Evolutionary conservation across 202 grass and related monocot species (phyloP).

Genomic region (Dendrocalamus latiflorus): DNA sequence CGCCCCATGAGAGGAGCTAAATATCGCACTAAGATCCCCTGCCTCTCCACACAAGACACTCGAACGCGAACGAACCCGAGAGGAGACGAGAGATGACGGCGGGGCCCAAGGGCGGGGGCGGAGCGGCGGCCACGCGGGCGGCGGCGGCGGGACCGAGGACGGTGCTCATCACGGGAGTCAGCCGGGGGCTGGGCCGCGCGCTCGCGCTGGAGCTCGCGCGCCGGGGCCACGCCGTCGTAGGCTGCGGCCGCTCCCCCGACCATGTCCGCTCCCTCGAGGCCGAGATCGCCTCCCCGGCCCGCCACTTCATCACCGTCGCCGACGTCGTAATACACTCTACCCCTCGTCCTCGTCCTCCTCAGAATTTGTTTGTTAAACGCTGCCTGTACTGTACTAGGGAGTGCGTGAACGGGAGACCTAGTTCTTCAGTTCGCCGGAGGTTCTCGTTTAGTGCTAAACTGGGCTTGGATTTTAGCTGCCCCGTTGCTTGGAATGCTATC

Average conservation of each 20-base stretch:
- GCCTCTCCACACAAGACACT: too few relatives aligned
- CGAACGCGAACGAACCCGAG: neutral
- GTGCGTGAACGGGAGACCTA: neutral
- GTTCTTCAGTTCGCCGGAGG: neutral
- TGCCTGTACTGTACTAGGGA: neutral
- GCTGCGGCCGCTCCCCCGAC: slow-evolving; percentile 71
- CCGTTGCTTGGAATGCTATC: neutral
- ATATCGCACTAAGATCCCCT: too few relatives aligned
- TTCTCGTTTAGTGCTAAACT: too few relatives aligned
- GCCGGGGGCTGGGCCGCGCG: too few relatives aligned
- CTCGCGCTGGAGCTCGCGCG: slow-evolving; percentile 65
- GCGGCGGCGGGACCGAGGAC: slow-evolving; percentile 42
- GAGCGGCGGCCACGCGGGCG: slow-evolving; percentile 38
- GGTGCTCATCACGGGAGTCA: slow-evolving; percentile 83
- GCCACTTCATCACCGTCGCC: too few relatives aligned
- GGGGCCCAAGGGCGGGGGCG: slow-evolving; percentile 36
- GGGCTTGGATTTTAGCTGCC: neutral
- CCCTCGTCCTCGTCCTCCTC: too few relatives aligned
- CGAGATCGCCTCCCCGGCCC: too few relatives aligned
- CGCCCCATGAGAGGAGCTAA: too few relatives aligned
- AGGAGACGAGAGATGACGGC: slow-evolving; percentile 21
- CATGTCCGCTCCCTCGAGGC: slow-evolving; percentile 33
- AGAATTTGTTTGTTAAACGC: neutral
- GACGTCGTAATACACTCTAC: too few relatives aligned
- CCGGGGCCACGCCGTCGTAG: slow-evolving; percentile 67